Evolutionary conservation across 129 eudicot species (phyloP).

Genomic region (Flaveria linearis): DNA sequence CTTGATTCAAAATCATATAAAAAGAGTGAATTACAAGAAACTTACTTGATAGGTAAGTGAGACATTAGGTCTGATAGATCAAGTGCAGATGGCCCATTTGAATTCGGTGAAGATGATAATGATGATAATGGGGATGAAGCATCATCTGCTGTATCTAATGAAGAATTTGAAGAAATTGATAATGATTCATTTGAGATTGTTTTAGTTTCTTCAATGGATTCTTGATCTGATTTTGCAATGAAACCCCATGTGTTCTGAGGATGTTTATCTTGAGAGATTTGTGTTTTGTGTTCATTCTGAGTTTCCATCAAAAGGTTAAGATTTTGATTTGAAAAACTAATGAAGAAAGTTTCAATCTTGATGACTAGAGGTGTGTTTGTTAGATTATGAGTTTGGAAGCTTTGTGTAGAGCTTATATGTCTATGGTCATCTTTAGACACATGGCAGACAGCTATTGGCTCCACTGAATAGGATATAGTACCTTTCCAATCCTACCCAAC

Average conservation of each 20-base stretch:
- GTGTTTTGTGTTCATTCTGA: conserved; percentile 17
- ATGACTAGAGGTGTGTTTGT: neutral
- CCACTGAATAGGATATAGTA: conserved; percentile 10
- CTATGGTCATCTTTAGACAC: conserved; percentile 19
- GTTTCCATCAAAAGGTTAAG: conserved; percentile 26
- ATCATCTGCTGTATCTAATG: conserved; percentile 52
- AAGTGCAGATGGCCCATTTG: conserved; percentile 44
- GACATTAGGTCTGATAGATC: conserved; percentile 65
- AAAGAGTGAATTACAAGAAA: neutral
- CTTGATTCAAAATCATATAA: neutral
- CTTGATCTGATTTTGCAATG: conserved; percentile 26
- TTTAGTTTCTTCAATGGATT: conserved; percentile 29
- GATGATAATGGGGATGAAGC: conserved; percentile 35
- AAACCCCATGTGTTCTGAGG: conserved; percentile 25
- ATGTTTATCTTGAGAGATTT: conserved; percentile 23
- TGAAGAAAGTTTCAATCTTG: conserved; percentile 16
- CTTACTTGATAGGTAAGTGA: conserved; percentile 84
- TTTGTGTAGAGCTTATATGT: conserved; percentile 9
- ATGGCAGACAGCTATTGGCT: conserved; percentile 35
- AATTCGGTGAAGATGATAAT: conserved; percentile 50
- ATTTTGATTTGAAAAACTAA: neutral
- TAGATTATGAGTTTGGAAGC: conserved; percentile 22
- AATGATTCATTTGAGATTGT: conserved; percentile 35
- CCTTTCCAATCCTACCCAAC: conserved; percentile 27
- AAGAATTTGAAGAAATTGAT: conserved; percentile 35